Conservation (phyloP, 2,329 filamentous ascomycete species). For the Cyphellophora attinorum region DNA sequence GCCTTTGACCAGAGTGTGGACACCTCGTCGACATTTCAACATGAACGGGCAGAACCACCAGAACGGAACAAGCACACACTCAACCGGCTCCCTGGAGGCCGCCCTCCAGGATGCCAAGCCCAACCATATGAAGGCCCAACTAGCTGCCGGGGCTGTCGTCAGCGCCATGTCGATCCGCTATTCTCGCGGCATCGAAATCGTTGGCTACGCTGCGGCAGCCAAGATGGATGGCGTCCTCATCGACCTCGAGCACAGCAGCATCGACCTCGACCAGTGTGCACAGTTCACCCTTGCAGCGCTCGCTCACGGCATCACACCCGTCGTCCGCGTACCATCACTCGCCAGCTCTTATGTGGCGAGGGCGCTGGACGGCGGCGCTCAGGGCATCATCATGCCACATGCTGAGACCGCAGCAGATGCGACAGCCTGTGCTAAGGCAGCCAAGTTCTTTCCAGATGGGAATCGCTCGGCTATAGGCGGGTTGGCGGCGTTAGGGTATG, state of each 20-base stretch:
- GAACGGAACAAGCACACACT: too few species aligned
- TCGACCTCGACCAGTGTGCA: slow-evolving; percentile 23
- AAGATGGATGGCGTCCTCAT: slow-evolving; percentile 30
- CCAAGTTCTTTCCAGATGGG: slow-evolving; percentile 8
- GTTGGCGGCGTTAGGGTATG: slow-evolving; percentile 8
- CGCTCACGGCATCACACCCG: slow-evolving; percentile 16
- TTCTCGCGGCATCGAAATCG: too few species aligned
- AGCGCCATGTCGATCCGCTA: too few species aligned
- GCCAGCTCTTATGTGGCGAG: slow-evolving; percentile 18
- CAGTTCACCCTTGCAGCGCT: slow-evolving; percentile 22
- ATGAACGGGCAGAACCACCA: too few species aligned
- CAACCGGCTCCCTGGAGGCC: too few species aligned
- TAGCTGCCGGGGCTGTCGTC: too few species aligned
- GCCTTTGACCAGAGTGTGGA: too few species aligned
- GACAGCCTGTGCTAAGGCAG: slow-evolving; percentile 3
- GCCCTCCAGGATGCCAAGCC: too few species aligned
- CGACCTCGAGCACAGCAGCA: slow-evolving; percentile 28
- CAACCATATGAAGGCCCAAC: too few species aligned
- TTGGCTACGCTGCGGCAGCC: slow-evolving; percentile 25
- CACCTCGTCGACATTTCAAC: too few species aligned
- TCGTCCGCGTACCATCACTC: slow-evolving; percentile 12
- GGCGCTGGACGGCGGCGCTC: slow-evolving; percentile 9
- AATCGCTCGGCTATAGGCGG: slow-evolving; percentile 8
- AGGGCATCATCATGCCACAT: slow-evolving; percentile 11
- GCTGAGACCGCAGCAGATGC: slow-evolving; percentile 5